Evolutionary conservation across 177 flowering plant genomes (phyloP).

Genomic region (Vitis hybrid): DNA sequence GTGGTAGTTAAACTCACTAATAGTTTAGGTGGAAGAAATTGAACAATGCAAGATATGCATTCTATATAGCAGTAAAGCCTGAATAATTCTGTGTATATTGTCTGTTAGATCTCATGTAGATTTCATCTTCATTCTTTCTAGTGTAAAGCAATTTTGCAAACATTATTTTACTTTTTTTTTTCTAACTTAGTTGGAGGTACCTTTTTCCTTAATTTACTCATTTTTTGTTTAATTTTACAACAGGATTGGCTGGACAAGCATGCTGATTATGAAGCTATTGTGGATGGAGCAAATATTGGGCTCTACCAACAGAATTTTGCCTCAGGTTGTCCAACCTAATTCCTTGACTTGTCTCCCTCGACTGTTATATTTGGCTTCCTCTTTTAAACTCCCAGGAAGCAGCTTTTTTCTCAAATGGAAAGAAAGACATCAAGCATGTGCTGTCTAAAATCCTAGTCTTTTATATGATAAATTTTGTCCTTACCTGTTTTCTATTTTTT

Average conservation of each 20-base stretch:
- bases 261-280: slow-evolving; percentile 59
- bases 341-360: slow-evolving; percentile 4
- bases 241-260: slow-evolving; percentile 75
- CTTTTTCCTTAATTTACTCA: neutral
- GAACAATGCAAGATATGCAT: no score
- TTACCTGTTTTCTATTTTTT: neutral
- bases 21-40: no score
- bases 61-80: no score
- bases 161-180: neutral
- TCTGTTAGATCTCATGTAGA: no score
- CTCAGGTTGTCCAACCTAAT: slow-evolving; percentile 56
- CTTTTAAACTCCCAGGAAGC: slow-evolving; percentile 73
- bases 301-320: slow-evolving; percentile 78
- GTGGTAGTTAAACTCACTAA: no score
- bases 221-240: neutral
- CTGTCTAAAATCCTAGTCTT: neutral
- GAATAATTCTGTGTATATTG: no score
- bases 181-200: neutral
- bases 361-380: neutral
- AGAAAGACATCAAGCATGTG: slow-evolving; percentile 83
- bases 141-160: no score
- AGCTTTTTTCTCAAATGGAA: slow-evolving; percentile 83
- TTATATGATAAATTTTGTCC: neutral
- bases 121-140: no score
- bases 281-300: slow-evolving; percentile 89